A percentile compares a stretch with the other conserved stretches of the same genome.
These are phyloP conservation scores for Patellaria atrata DNA, from an alignment of 495 filamentous ascomycete species.

Conservation along the genomic window DNA sequence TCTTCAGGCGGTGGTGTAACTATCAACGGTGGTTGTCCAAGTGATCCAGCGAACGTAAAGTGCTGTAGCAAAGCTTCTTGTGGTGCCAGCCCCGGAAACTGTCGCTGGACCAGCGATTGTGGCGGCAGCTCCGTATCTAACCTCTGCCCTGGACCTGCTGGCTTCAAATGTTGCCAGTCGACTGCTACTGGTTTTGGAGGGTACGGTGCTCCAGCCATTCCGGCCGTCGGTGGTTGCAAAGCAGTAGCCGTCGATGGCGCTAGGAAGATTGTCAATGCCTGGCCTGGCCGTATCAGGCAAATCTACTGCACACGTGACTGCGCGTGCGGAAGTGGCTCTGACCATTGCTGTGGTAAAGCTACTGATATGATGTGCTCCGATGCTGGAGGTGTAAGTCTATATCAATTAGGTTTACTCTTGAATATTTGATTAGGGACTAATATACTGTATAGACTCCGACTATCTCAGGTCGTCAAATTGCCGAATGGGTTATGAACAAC, in stretches of 20 bases:
- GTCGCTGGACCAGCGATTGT: slow-evolving; percentile 29
- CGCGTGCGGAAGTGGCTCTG: slow-evolving; percentile 19
- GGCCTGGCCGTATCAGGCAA: slow-evolving; percentile 26
- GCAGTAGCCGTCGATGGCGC: slow-evolving; percentile 24
- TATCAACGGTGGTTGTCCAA: slow-evolving; percentile 25
- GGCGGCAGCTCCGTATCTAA: slow-evolving; percentile 18
- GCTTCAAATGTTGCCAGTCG: slow-evolving; percentile 29
- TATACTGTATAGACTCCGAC: slow-evolving; percentile 10
- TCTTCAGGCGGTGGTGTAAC: slow-evolving; percentile 23
- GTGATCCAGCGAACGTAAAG: slow-evolving; percentile 24
- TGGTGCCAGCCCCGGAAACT: slow-evolving; percentile 22
- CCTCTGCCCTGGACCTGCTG: slow-evolving; percentile 28
- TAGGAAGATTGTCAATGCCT: slow-evolving; percentile 24
- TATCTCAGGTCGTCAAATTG: slow-evolving; percentile 25
- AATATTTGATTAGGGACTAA: not conserved
- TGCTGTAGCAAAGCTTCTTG: slow-evolving; percentile 32
- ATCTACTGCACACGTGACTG: slow-evolving; percentile 27
- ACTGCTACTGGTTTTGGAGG: slow-evolving; percentile 21
- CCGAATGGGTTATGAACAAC: slow-evolving; percentile 35
- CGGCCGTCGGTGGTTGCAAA: slow-evolving; percentile 26
- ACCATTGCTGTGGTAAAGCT: slow-evolving; percentile 32
- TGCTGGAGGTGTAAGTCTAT: slow-evolving; percentile 23
- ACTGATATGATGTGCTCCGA: slow-evolving; percentile 31
- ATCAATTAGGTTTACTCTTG: no score
- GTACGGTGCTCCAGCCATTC: slow-evolving; percentile 22